Conservation (phyloP, 495 filamentous ascomycete species). For the Chaetomium tenue region DNA sequence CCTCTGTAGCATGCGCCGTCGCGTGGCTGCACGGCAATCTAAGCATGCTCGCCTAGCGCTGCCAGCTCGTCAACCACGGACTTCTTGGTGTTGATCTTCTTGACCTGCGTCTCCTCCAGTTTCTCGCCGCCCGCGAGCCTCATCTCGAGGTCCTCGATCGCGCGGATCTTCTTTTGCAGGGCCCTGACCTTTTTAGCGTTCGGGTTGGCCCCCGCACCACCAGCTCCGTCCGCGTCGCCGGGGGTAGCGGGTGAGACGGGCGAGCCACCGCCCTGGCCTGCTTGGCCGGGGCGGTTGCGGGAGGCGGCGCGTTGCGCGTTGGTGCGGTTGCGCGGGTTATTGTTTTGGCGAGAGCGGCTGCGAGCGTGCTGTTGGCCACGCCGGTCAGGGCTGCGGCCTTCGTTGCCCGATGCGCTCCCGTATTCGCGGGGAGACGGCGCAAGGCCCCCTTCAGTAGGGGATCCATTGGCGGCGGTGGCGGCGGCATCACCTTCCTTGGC, state of each 20-base stretch:
- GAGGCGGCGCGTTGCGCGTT: slow-evolving; percentile 43
- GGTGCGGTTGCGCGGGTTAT: slow-evolving; percentile 40
- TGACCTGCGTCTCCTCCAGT: slow-evolving; percentile 95
- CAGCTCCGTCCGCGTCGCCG: slow-evolving; percentile 26
- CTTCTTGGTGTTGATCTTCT: slow-evolving; percentile 92
- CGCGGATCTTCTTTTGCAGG: slow-evolving; percentile 92
- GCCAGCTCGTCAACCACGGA: slow-evolving; percentile 78
- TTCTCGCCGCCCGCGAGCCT: slow-evolving; percentile 90
- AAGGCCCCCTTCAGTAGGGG: slow-evolving; percentile 35
- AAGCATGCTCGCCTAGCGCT: slow-evolving; percentile 40
- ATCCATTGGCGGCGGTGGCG: slow-evolving; percentile 35
- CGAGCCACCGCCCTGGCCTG: slow-evolving; percentile 31
- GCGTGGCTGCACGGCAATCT: background rate
- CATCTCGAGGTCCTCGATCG: slow-evolving; percentile 98
- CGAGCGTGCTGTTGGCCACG: slow-evolving; percentile 49
- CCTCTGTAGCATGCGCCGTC: background rate
- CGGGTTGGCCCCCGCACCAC: slow-evolving; percentile 45
- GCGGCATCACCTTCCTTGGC: slow-evolving; percentile 65
- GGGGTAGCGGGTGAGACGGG: slow-evolving; percentile 23
- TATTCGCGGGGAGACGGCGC: slow-evolving; percentile 45
- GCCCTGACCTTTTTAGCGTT: slow-evolving; percentile 81
- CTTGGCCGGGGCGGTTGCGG: slow-evolving; percentile 41
- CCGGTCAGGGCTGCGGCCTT: slow-evolving; percentile 65
- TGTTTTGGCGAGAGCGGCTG: slow-evolving; percentile 58
- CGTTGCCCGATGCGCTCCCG: slow-evolving; percentile 40